phyloP scores from a whole-genome alignment of 2,329 filamentous ascomycete species.

The Endoconidiophora polonica region DNA sequence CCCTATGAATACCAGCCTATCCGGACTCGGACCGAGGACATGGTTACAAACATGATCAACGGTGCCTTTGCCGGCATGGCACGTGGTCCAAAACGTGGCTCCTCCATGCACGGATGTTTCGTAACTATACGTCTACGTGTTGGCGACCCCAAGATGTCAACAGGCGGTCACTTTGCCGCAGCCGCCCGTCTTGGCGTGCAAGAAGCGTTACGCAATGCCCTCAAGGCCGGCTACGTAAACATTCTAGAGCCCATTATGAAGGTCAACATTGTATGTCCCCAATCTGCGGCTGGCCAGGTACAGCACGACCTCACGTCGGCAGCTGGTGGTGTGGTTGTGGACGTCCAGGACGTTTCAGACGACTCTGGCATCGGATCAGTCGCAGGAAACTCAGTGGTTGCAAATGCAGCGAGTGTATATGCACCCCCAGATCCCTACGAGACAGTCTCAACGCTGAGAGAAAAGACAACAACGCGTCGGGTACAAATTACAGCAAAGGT shows the following conservation, averaged over 20 bases:
- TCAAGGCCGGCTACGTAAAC: constrained; percentile 33
- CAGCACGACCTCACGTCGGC: constrained; percentile 65
- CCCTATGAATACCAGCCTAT: constrained; percentile 3
- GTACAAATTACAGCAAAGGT: constrained; percentile 68
- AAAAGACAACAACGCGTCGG: constrained; percentile 31
- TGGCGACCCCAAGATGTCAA: constrained; percentile 42
- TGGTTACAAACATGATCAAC: constrained; percentile 50
- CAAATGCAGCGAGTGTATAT: constrained; percentile 57
- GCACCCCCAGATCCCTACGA: constrained; percentile 73
- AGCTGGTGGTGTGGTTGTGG: constrained; percentile 55
- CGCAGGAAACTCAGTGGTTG: constrained; percentile 17
- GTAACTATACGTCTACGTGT: constrained; percentile 47
- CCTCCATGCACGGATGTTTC: constrained; percentile 61
- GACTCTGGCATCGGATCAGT: constrained; percentile 5
- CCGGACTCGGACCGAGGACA: constrained; percentile 23
- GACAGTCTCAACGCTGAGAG: constrained; percentile 38
- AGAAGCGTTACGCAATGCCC: constrained; percentile 47
- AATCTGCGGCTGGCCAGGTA: constrained; percentile 62
- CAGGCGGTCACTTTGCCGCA: constrained; percentile 52
- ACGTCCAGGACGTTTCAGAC: constrained; percentile 40
- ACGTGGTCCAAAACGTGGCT: constrained; percentile 64
- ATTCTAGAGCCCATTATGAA: constrained; percentile 92
- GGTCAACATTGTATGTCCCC: constrained; percentile 71
- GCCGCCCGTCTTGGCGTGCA: constrained; percentile 46
- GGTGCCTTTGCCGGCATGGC: constrained; percentile 72